These are phyloP conservation scores for Drechslerella dactyloides DNA, from an alignment of 2,329 filamentous ascomycete species.

Conservation along the genomic window DNA sequence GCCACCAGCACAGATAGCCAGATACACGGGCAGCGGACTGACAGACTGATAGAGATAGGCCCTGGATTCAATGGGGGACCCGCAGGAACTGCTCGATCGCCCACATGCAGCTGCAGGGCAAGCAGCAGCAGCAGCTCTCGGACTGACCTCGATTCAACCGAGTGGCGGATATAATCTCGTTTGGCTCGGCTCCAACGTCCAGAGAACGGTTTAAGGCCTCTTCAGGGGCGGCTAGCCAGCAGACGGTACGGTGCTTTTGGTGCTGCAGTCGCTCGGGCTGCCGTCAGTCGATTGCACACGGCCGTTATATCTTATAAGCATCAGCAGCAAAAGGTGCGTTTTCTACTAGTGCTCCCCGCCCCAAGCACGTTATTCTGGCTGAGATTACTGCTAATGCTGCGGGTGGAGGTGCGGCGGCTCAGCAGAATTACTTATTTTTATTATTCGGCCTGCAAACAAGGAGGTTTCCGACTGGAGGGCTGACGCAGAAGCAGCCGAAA, in stretches of 20 bases:
- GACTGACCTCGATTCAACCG: constrained; percentile 13
- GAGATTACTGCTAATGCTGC: neutral
- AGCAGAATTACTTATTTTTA: neutral
- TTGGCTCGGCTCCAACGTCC: constrained; percentile 16
- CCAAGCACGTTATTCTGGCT: too few species aligned
- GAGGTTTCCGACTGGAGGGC: constrained; percentile 1
- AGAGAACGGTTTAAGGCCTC: constrained; percentile 4
- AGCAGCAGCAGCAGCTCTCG: neutral
- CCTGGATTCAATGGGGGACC: too few species aligned
- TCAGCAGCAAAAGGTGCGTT: too few species aligned
- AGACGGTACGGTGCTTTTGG: constrained; percentile 1
- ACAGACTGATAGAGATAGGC: too few species aligned
- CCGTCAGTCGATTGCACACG: neutral
- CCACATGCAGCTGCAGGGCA: neutral
- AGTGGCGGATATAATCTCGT: constrained; percentile 26
- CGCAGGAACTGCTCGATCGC: neutral
- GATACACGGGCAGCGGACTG: neutral
- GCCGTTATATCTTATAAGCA: neutral
- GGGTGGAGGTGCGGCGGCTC: constrained; percentile 7
- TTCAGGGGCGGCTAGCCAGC: constrained; percentile 8
- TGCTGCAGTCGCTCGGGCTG: neutral
- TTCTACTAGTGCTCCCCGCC: too few species aligned
- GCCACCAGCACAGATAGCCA: neutral
- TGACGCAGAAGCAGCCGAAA: neutral
- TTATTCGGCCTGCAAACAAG: constrained; percentile 4